These are phyloP conservation scores for Verticillium tricorpus DNA, from an alignment of 2,329 filamentous ascomycete genomes.

Conservation along the genomic window DNA sequence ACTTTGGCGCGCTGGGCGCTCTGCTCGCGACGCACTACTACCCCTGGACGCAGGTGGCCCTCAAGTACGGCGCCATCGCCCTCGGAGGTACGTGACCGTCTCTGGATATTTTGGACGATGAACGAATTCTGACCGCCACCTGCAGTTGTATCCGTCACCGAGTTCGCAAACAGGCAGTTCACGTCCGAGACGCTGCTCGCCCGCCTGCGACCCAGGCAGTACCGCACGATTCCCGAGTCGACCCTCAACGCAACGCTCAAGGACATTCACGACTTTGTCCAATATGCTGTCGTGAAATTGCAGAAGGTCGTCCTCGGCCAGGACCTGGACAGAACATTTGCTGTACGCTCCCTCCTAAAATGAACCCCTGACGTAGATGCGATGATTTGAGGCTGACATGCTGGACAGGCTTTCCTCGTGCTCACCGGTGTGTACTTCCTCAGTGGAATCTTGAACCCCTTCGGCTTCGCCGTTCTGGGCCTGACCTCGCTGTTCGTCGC, in stretches of 20 bases:
- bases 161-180: conserved; percentile 5
- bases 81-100: conserved; percentile 3
- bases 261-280: conserved; percentile 7
- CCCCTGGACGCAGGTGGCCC: conserved; percentile 2
- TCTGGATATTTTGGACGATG: neutral
- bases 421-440: conserved; percentile 1
- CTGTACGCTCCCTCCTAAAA: neutral
- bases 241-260: conserved; percentile 4
- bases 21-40: conserved; percentile 5
- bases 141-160: conserved; percentile 3
- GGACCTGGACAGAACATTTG: conserved; percentile 4
- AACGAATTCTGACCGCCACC: neutral
- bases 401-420: neutral
- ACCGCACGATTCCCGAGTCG: neutral
- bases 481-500: conserved; percentile 4
- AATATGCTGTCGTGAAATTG: neutral
- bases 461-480: conserved; percentile 2
- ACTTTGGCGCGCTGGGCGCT: conserved; percentile 1
- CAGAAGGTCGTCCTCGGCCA: conserved; percentile 4
- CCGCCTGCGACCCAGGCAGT: conserved; percentile 1
- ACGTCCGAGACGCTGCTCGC: conserved; percentile 1
- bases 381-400: neutral
- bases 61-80: conserved; percentile 3
- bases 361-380: too few species aligned
- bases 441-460: neutral